Conservation (phyloP, 345 rosid species). For the Arabidopsis thaliana region TAIR10.1 NC_003076.8:21795001-21795500, state of each 20-base stretch:
- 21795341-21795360: conserved; percentile 15
- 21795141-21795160: conserved; percentile 99
- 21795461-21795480: conserved; percentile 34
- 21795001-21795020: conserved; percentile 42
- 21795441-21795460: conserved; percentile 31
- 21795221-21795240: conserved; percentile 1
- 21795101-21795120: conserved; percentile 84
- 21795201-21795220: conserved; percentile 35
- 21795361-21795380: conserved; percentile 2
- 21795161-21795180: conserved; percentile 70
- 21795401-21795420: neutral
- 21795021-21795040: conserved; percentile 48
- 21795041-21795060: conserved; percentile 88
- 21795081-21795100: conserved; percentile 82
- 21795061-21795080: conserved; percentile 93
- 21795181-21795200: conserved; percentile 33
- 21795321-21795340: neutral
- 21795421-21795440: conserved; percentile 35
- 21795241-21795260: conserved; percentile 1
- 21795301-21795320: conserved; percentile 32
- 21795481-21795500: conserved; percentile 59
- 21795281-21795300: conserved; percentile 4
- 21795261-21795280: neutral
- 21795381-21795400: conserved; percentile 9
- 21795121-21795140: conserved; percentile 83